Percentiles rank a stretch among this genome's conserved stretches.
Evolutionary conservation across 2,329 filamentous ascomycete genomes (phyloP).

Genomic region (Exophiala phaeomuriformis): DNA sequence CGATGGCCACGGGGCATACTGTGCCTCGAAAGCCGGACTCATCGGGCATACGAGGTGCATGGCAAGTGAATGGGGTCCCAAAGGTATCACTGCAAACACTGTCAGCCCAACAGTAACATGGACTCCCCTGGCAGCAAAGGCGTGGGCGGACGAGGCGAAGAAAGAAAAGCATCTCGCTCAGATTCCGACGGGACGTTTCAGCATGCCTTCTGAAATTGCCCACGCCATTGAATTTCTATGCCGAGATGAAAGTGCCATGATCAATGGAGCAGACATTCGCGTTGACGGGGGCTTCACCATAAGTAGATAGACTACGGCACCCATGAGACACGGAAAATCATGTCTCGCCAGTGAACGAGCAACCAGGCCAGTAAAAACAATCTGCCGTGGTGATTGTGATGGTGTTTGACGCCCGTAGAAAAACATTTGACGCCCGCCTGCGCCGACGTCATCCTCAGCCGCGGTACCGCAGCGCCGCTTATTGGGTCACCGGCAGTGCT

Average conservation of each 20-base stretch:
- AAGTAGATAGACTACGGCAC: conserved; percentile 12
- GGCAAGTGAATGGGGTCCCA: conserved; percentile 43
- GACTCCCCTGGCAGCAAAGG: conserved; percentile 42
- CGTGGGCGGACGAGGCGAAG: conserved; percentile 35
- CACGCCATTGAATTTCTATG: conserved; percentile 37
- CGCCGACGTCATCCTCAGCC: no score
- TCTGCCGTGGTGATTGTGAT: no score
- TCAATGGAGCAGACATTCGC: conserved; percentile 37
- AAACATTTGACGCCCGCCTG: no score
- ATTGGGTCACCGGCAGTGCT: no score
- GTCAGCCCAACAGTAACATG: conserved; percentile 43
- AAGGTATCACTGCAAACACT: conserved; percentile 42
- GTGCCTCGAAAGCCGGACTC: conserved; percentile 43
- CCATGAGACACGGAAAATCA: no score
- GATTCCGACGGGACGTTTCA: conserved; percentile 38
- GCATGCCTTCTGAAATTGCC: conserved; percentile 36
- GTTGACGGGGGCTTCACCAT: conserved; percentile 38
- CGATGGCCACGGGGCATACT: conserved; percentile 42
- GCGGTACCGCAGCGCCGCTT: no score
- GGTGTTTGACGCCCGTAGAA: no score
- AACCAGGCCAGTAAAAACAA: no score
- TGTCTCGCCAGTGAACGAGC: no score
- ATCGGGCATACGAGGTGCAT: conserved; percentile 41
- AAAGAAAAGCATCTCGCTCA: conserved; percentile 33
- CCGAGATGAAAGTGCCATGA: conserved; percentile 38